Evolutionary conservation across 495 filamentous ascomycete genomes (phyloP).

Genomic region (Haplographium delicatum): DNA sequence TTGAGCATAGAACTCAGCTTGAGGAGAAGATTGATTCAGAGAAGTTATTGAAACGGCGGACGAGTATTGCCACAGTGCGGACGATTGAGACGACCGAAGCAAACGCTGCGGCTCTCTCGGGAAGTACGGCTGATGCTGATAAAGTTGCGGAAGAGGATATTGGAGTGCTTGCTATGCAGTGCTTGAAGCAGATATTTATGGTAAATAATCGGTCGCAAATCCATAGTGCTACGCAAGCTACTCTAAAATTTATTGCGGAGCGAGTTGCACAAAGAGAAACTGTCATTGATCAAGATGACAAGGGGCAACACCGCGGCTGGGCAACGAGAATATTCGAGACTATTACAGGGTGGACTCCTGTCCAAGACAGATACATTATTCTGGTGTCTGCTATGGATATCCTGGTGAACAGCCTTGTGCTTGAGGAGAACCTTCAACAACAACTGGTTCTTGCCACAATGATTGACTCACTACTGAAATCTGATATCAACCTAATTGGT

Average conservation of each 20-base stretch:
- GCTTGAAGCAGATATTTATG: slow-evolving; percentile 72
- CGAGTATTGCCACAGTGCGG: slow-evolving; percentile 72
- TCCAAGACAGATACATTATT: slow-evolving; percentile 86
- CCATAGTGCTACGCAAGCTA: slow-evolving; percentile 60
- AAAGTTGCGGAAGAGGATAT: slow-evolving; percentile 80
- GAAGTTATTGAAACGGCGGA: slow-evolving; percentile 51
- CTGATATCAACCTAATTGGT: slow-evolving; percentile 86
- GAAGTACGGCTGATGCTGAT: slow-evolving; percentile 76
- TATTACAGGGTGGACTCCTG: slow-evolving; percentile 76
- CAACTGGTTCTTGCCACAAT: slow-evolving; percentile 69
- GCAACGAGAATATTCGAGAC: slow-evolving; percentile 72
- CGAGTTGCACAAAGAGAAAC: slow-evolving; percentile 47
- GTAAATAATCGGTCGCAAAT: slow-evolving; percentile 73
- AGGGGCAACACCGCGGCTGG: slow-evolving; percentile 56
- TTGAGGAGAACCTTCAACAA: slow-evolving; percentile 59
- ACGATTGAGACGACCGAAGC: slow-evolving; percentile 60
- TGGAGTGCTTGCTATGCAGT: slow-evolving; percentile 74
- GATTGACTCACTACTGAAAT: slow-evolving; percentile 74
- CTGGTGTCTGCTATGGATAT: slow-evolving; percentile 73
- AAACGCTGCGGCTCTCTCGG: slow-evolving; percentile 65
- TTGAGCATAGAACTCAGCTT: slow-evolving; percentile 56
- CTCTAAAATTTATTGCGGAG: slow-evolving; percentile 65
- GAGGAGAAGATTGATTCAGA: slow-evolving; percentile 64
- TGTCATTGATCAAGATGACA: slow-evolving; percentile 28
- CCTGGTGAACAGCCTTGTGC: slow-evolving; percentile 56